Conservation (phyloP, 805 yeast genomes). For the Candida dajiaensis region DNA sequence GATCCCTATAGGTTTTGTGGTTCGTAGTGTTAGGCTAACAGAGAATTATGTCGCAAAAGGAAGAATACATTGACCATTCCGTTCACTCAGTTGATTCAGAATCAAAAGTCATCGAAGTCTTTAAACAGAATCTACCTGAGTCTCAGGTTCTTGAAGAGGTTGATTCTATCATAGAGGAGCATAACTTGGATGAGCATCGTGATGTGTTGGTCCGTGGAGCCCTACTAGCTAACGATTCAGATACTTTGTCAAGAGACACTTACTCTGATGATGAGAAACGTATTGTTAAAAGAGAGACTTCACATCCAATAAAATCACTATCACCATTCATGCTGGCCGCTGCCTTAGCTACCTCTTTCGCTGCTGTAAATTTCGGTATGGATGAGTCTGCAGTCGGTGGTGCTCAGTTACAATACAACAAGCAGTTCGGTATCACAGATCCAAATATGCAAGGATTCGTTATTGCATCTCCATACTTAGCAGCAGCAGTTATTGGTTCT, state of each 20-base stretch:
- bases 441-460: slow-evolving; percentile 50
- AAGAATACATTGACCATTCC: not conserved
- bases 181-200: slow-evolving; percentile 16
- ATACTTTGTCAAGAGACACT: slow-evolving; percentile 31
- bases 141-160: slow-evolving; percentile 4
- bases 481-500: slow-evolving; percentile 50
- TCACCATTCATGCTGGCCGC: slow-evolving; percentile 50
- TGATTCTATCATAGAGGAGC: slow-evolving; percentile 5
- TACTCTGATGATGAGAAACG: slow-evolving; percentile 28
- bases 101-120: slow-evolving; percentile 1
- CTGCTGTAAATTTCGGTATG: slow-evolving; percentile 68
- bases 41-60: not conserved
- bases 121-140: slow-evolving; percentile 6
- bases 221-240: slow-evolving; percentile 47
- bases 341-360: slow-evolving; percentile 46
- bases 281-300: slow-evolving; percentile 37
- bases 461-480: slow-evolving; percentile 61
- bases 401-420: slow-evolving; percentile 50
- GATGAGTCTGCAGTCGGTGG: slow-evolving; percentile 70
- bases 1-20: no score
- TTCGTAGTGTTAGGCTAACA: no score
- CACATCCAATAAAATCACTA: slow-evolving; percentile 42
- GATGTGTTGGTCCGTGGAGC: slow-evolving; percentile 47
- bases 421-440: slow-evolving; percentile 36
- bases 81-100: not conserved